These are phyloP conservation scores for Arthrobotrys iridis DNA, from an alignment of 2,329 filamentous ascomycete species.

Conservation along the genomic window DNA sequence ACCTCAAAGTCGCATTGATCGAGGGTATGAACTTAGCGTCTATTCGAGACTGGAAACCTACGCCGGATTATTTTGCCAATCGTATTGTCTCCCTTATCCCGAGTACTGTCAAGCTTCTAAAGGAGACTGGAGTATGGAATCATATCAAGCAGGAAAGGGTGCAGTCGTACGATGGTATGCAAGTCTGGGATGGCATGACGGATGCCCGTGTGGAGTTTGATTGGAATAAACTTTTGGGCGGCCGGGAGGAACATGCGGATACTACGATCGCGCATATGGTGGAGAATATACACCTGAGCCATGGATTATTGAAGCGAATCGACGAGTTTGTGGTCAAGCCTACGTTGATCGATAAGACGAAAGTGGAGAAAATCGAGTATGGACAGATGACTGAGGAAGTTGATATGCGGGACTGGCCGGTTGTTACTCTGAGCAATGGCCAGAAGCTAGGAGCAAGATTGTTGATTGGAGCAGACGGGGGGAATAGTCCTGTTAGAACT, in stretches of 20 bases:
- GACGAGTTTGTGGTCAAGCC: slow-evolving; percentile 72
- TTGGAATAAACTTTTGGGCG: slow-evolving; percentile 67
- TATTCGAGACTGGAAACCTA: slow-evolving; percentile 73
- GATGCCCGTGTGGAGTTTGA: slow-evolving; percentile 90
- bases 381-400: slow-evolving; percentile 75
- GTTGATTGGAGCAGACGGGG: slow-evolving; percentile 90
- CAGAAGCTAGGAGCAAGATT: slow-evolving; percentile 79
- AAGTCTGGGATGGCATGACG: slow-evolving; percentile 93
- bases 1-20: slow-evolving; percentile 84
- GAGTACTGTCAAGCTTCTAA: slow-evolving; percentile 77
- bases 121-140: slow-evolving; percentile 81
- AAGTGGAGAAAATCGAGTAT: slow-evolving; percentile 80
- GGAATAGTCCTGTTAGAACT: slow-evolving; percentile 88
- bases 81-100: slow-evolving; percentile 95
- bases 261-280: slow-evolving; percentile 92
- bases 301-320: slow-evolving; percentile 76
- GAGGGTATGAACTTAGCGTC: slow-evolving; percentile 86
- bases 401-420: slow-evolving; percentile 87
- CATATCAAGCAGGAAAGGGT: slow-evolving; percentile 77
- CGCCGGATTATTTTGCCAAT: slow-evolving; percentile 81
- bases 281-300: slow-evolving; percentile 90
- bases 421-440: slow-evolving; percentile 77
- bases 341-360: slow-evolving; percentile 77
- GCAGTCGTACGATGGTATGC: slow-evolving; percentile 93
- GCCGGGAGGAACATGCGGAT: slow-evolving; percentile 62